Base-by-base conservation (phyloP, 1,284 basidiomycete species). In the Austroboletus novae-zelandiae region DNA sequence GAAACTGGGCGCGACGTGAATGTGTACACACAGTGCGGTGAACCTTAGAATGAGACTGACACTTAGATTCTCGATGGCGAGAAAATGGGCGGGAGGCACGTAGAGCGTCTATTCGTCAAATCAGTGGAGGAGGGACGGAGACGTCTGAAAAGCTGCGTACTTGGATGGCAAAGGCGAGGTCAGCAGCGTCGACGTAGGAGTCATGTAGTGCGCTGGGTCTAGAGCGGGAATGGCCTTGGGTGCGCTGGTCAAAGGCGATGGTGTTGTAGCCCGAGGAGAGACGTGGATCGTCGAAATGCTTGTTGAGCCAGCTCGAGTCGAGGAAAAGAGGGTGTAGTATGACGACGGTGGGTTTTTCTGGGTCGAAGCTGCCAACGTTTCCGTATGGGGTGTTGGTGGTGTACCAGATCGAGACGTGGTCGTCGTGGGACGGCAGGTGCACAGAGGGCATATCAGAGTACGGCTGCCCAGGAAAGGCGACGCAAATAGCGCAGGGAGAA, bases 161-260 rank as follows among this genome's bases (percentile, higher is more conserved):
- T 67, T 82, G 76, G 57, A 79, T 78, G 44, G 79, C 82, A 20
- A 79, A 74, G 3, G 84, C 87, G 39, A 89, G 57, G 70, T 89
- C 86, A 30, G 86, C 88, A 1, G 86, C 84, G 36, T 85, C 80
- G 3, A 88, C 85, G 79, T 86, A 89, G 45, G 76, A 77, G 65
- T 89, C 86, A 60, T 84, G 82, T 36, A 73, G 70, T 6, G 75
- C 78, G 44, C 70, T 80, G 9, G 77, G 77, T 47, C 79, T 73
- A 51, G 71, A 77, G 3, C 67, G 62, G 10, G 84, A 86, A 62
- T 71, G 75, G n/a, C 87, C 87, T n/a, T 74, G 72, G n/a, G 76
- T 74, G 8, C 86, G 79, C 57, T 80, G 78, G 64, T 90, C 88
- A 62, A 90, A 83, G 9, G 84, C 83, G 54, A 90, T 80, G 23